Evolutionary conservation across 2,329 filamentous ascomycete genomes (phyloP).

Genomic region (Arthrobotrys conoides): DNA sequence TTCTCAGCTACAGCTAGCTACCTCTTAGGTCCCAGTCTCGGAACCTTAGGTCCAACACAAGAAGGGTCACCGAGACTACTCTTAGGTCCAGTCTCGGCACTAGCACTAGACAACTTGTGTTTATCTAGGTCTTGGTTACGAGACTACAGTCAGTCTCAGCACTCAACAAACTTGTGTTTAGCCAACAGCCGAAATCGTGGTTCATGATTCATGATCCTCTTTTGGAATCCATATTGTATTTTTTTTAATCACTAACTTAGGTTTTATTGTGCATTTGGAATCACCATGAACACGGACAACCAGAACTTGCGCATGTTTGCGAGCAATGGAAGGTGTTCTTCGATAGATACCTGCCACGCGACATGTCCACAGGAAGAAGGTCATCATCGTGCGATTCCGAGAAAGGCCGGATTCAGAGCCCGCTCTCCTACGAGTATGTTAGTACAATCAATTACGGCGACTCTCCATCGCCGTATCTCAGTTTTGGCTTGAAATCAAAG

Average conservation of each 20-base stretch:
- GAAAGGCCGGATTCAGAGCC: conserved; percentile 1
- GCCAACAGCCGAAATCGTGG: neutral
- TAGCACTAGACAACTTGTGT: too few species aligned
- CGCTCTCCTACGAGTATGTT: conserved; percentile 40
- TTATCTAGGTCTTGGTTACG: too few species aligned
- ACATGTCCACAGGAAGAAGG: too few species aligned
- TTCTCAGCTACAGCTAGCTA: too few species aligned
- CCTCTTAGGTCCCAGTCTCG: too few species aligned
- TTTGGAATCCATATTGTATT: neutral
- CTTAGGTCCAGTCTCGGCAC: neutral
- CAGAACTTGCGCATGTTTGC: conserved; percentile 9
- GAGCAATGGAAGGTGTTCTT: conserved; percentile 9
- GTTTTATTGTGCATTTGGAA: neutral
- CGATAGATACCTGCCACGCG: conserved; percentile 12
- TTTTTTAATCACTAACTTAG: neutral
- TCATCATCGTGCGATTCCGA: conserved; percentile 31
- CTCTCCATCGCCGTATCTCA: conserved; percentile 10
- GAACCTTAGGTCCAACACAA: too few species aligned
- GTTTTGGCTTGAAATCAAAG: neutral
- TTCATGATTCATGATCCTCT: neutral
- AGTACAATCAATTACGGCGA: conserved; percentile 20
- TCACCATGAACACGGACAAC: neutral
- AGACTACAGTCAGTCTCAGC: too few species aligned
- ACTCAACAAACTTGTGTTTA: too few species aligned
- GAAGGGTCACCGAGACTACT: neutral